A percentile compares a stretch with the other conserved stretches of the same genome.
Evolutionary conservation across 176 grass and related monocot genomes (phyloP).

Genomic region (Panicum miliaceum): DNA sequence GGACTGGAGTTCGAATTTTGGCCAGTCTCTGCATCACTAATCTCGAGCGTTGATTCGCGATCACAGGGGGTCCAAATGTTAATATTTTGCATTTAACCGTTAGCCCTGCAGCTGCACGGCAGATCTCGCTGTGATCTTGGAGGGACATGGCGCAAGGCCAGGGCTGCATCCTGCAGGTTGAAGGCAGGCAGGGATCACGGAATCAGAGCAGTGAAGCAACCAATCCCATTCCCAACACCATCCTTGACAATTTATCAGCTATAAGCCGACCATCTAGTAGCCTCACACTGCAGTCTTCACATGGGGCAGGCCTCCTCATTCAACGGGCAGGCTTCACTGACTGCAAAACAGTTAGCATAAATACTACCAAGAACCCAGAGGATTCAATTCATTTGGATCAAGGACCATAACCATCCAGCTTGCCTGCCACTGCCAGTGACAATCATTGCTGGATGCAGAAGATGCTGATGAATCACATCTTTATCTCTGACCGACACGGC

Average conservation of each 20-base stretch:
- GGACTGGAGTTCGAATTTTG: background rate
- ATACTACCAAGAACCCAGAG: constrained; percentile 38
- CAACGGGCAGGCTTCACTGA: constrained; percentile 24
- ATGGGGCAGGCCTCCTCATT: constrained; percentile 32
- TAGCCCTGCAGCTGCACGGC: constrained; percentile 5
- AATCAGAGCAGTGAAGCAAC: constrained; percentile 14
- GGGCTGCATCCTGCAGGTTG: constrained; percentile 34
- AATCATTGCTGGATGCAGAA: constrained; percentile 44
- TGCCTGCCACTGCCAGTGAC: background rate
- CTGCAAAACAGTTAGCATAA: constrained; percentile 41
- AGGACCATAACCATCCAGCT: constrained; percentile 11
- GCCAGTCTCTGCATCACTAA: too few relatives aligned
- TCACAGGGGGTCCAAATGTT: background rate
- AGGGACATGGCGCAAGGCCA: constrained; percentile 32
- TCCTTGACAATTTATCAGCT: constrained; percentile 31
- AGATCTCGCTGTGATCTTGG: constrained; percentile 1
- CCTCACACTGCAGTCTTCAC: background rate
- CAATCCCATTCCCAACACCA: constrained; percentile 34
- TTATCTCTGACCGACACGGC: background rate
- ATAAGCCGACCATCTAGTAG: background rate
- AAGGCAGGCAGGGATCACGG: constrained; percentile 25
- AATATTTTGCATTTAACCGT: background rate
- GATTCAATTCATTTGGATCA: constrained; percentile 47
- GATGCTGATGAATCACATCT: constrained; percentile 21
- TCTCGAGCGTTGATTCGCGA: background rate